Base-by-base conservation (phyloP, 768 basidiomycete species). In the Thelephora aurantiotincta region DNA sequence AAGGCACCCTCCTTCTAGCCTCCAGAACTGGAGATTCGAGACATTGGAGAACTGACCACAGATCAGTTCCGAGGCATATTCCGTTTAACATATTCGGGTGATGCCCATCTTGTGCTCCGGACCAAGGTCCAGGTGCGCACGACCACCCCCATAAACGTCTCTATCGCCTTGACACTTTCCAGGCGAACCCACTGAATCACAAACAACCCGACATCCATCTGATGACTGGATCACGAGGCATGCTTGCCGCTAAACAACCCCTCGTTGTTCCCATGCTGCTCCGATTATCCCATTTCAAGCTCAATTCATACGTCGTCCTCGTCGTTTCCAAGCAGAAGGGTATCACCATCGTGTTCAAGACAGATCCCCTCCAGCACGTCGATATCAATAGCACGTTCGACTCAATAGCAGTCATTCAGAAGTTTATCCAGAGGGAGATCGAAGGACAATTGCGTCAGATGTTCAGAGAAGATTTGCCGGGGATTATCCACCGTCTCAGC, bases 301-400 rank as follows among this genome's bases (percentile, higher is more conserved):
- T 99, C 33, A 82, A 79, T 56, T 96, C 94, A 30, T 97, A 97
- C 58, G 87, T 99, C 56, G 93, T 98, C 54, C 80, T 99, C 49
- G 93, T 98, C 56, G 89, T 99, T 49, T 97, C 93, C 20, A 87
- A 89, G 55, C 89, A 92, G 61, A 97, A 97, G 59, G 96, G 96
- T 37, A 97, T 98, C 60, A 98, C 96, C 0, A 79, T 99, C 46
- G 96, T 98, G 20, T 99, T 99, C 78, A 98, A 98, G 68, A 98
- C 96, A 33, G 96, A 99, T 65, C 96, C 96, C 1, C 74, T 99
- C 35, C 92, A 99, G 65, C 88, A 90, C 54, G 92, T 99, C 46
- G 89, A 98, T 59, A 98, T 99, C 60, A 92, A 86, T 64, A 87
- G 84, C 62, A 97, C 93, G 2, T 99, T 99, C 58, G 96, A 99